Evolutionary conservation across 2,329 filamentous ascomycete species (phyloP).

Genomic region (Fusarium sp.): DNA sequence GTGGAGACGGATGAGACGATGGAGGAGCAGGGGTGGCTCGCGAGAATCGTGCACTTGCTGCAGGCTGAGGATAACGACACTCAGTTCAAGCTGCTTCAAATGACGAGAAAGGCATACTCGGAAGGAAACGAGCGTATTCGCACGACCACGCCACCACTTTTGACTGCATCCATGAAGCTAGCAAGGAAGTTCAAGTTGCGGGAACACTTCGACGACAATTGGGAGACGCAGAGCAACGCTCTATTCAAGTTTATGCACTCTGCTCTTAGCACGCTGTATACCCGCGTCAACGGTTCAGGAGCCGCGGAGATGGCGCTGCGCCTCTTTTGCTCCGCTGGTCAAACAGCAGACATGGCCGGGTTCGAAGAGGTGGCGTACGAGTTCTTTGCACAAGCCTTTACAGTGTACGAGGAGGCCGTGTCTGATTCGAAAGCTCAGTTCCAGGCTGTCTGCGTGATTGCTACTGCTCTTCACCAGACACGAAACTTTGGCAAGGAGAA

Average conservation of each 20-base stretch:
- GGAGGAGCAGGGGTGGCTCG: slow-evolving; percentile 97
- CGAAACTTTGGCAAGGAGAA: slow-evolving; percentile 95
- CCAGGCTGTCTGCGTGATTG: slow-evolving; percentile 95
- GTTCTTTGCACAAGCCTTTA: slow-evolving; percentile 98
- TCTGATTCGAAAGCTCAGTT: slow-evolving; percentile 97
- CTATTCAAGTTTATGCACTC: slow-evolving; percentile 97
- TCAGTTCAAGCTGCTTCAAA: slow-evolving; percentile 92
- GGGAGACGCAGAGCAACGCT: slow-evolving; percentile 74
- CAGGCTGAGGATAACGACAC: slow-evolving; percentile 87
- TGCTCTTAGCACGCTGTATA: slow-evolving; percentile 85
- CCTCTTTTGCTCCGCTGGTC: slow-evolving; percentile 90
- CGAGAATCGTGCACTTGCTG: slow-evolving; percentile 89
- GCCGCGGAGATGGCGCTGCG: slow-evolving; percentile 89
- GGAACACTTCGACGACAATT: slow-evolving; percentile 81
- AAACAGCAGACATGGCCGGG: slow-evolving; percentile 88
- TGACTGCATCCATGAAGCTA: slow-evolving; percentile 90
- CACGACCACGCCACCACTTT: slow-evolving; percentile 91
- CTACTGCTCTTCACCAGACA: slow-evolving; percentile 87
- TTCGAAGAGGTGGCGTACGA: slow-evolving; percentile 98
- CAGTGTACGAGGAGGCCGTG: slow-evolving; percentile 95
- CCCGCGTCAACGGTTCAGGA: slow-evolving; percentile 79
- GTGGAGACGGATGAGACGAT: slow-evolving; percentile 95
- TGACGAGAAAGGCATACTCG: slow-evolving; percentile 84
- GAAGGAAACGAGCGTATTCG: slow-evolving; percentile 96
- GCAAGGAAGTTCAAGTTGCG: slow-evolving; percentile 88